Conservation (phyloP, 2,329 filamentous ascomycete genomes). For the Pestalotiopsis sp. region DNA sequence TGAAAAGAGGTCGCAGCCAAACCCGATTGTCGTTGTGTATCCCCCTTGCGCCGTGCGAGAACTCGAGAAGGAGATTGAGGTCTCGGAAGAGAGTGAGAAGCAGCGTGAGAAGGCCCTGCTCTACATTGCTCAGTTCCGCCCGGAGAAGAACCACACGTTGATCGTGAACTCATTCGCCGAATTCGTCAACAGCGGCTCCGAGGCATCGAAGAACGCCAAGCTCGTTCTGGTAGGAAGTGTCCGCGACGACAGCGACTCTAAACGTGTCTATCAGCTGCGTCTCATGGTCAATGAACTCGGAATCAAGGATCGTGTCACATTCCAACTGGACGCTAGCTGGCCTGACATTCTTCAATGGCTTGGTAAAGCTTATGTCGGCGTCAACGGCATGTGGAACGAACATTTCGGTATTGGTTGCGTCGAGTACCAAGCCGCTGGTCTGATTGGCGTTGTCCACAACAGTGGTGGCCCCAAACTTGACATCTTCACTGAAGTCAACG, state of each 20-base stretch:
- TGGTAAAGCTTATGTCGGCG: slow-evolving; percentile 76
- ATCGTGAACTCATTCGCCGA: slow-evolving; percentile 83
- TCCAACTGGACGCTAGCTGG: slow-evolving; percentile 90
- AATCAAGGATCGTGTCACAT: slow-evolving; percentile 82
- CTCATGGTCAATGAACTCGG: slow-evolving; percentile 84
- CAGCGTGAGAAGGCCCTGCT: slow-evolving; percentile 73
- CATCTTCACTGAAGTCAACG: slow-evolving; percentile 83
- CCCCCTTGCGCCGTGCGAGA: slow-evolving; percentile 91
- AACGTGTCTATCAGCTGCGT: slow-evolving; percentile 84
- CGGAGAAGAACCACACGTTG: slow-evolving; percentile 93
- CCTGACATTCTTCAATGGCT: slow-evolving; percentile 82
- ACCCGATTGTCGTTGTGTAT: slow-evolving; percentile 77
- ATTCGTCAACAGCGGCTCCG: slow-evolving; percentile 63
- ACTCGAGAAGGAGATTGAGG: slow-evolving; percentile 73
- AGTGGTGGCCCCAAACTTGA: slow-evolving; percentile 92
- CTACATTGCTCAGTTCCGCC: slow-evolving; percentile 96
- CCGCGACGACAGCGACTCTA: slow-evolving; percentile 80
- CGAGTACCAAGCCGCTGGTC: slow-evolving; percentile 93
- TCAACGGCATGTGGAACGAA: slow-evolving; percentile 99
- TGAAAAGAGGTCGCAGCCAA: slow-evolving; percentile 42
- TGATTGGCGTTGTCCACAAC: slow-evolving; percentile 91
- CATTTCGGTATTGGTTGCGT: slow-evolving; percentile 99
- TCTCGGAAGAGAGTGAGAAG: slow-evolving; percentile 70
- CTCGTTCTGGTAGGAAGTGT: slow-evolving; percentile 91
- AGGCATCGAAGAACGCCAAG: slow-evolving; percentile 58